Conservation (phyloP, 2,329 filamentous ascomycete genomes). For the Cladosporium sp. region DNA sequence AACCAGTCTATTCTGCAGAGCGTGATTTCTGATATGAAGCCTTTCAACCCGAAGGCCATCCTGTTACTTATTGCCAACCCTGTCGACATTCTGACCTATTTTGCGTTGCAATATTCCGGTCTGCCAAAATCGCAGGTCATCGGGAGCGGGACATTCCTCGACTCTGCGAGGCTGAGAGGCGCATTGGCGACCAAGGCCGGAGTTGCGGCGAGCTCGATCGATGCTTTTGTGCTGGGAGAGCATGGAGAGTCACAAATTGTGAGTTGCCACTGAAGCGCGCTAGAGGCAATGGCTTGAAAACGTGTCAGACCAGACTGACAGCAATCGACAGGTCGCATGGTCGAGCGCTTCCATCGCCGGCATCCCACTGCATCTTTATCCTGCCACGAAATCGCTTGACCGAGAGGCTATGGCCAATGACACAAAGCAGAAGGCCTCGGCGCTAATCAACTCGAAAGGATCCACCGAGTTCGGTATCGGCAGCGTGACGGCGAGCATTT, state of each 20-base stretch:
- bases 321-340: slow-evolving; percentile 40
- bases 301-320: too few species aligned
- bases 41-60: slow-evolving; percentile 45
- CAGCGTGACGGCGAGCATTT: slow-evolving; percentile 45
- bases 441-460: slow-evolving; percentile 48
- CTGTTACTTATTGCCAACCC: slow-evolving; percentile 52
- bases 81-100: slow-evolving; percentile 51
- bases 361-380: slow-evolving; percentile 31
- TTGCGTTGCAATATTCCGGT: slow-evolving; percentile 44
- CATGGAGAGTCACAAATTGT: slow-evolving; percentile 47
- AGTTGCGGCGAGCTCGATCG: slow-evolving; percentile 36
- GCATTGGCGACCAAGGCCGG: slow-evolving; percentile 38
- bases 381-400: slow-evolving; percentile 30
- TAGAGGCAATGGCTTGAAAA: too few species aligned
- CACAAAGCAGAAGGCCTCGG: slow-evolving; percentile 44
- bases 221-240: slow-evolving; percentile 46
- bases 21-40: slow-evolving; percentile 46
- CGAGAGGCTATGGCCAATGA: slow-evolving; percentile 37
- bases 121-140: slow-evolving; percentile 48
- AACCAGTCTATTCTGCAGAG: slow-evolving; percentile 46
- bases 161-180: slow-evolving; percentile 47
- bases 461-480: slow-evolving; percentile 49
- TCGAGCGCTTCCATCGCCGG: slow-evolving; percentile 41
- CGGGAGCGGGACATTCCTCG: slow-evolving; percentile 51
- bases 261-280: too few species aligned